phyloP scores from a whole-genome alignment of 257 asterid genomes.

The Leonotis leonurus region DNA sequence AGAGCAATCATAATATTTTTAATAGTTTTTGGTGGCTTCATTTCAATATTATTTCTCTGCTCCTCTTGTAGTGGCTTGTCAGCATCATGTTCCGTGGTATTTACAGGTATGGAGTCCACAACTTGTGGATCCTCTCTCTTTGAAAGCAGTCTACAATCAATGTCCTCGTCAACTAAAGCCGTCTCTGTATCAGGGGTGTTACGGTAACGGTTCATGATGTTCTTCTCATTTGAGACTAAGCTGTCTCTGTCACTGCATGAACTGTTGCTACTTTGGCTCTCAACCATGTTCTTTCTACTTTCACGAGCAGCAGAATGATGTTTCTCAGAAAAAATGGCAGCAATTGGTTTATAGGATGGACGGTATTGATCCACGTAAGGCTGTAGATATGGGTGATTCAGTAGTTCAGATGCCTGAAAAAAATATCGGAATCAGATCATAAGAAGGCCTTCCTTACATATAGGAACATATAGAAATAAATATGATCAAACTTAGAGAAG shows the following conservation, averaged over 20 bases:
- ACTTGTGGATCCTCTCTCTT: slow-evolving; percentile 27
- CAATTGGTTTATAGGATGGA: slow-evolving; percentile 34
- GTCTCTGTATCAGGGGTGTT: slow-evolving; percentile 35
- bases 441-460: neutral
- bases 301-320: slow-evolving; percentile 31
- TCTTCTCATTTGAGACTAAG: slow-evolving; percentile 49
- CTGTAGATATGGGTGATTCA: slow-evolving; percentile 84
- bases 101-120: slow-evolving; percentile 22
- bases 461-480: neutral
- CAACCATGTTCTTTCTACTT: slow-evolving; percentile 55
- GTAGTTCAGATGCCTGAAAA: slow-evolving; percentile 81
- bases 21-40: slow-evolving; percentile 61
- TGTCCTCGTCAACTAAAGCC: slow-evolving; percentile 38
- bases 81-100: slow-evolving; percentile 28
- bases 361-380: slow-evolving; percentile 73
- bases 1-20: slow-evolving; percentile 72
- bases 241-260: slow-evolving; percentile 90
- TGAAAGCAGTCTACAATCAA: slow-evolving; percentile 22
- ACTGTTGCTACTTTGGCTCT: slow-evolving; percentile 89
- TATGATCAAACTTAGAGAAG: slow-evolving; percentile 10
- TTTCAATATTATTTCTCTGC: slow-evolving; percentile 29
- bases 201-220: slow-evolving; percentile 30
- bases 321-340: slow-evolving; percentile 35
- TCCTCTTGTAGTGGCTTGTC: too few relatives aligned
- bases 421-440: slow-evolving; percentile 10